Evolutionary conservation across 139 green algal genomes (phyloP).

Genomic region (Chlamydomonas sphaeroides): DNA sequence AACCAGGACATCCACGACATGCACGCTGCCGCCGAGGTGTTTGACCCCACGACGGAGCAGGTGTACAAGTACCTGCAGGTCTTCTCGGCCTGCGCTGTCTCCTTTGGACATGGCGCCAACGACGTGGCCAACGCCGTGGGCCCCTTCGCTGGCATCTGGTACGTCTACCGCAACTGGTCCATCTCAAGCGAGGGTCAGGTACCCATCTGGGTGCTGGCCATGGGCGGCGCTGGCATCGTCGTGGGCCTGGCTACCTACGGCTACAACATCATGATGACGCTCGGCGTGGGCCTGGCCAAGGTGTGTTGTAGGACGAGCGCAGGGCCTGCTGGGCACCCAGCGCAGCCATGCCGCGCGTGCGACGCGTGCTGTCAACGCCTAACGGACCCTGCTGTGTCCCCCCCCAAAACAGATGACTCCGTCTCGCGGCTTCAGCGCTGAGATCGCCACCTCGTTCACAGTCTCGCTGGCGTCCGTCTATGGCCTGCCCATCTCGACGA

Average conservation of each 20-base stretch:
- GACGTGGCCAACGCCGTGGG: slow-evolving; percentile 87
- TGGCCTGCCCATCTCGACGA: slow-evolving; percentile 45
- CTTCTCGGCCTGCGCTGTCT: slow-evolving; percentile 35
- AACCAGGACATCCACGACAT: slow-evolving; percentile 42
- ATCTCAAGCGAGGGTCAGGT: slow-evolving; percentile 34
- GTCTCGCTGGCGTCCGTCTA: slow-evolving; percentile 53
- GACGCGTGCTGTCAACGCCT: too few species aligned
- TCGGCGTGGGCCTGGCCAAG: slow-evolving; percentile 41
- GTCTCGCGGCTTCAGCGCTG: slow-evolving; percentile 41
- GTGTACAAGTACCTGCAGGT: slow-evolving; percentile 67
- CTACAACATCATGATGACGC: slow-evolving; percentile 48
- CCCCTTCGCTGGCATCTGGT: slow-evolving; percentile 77
- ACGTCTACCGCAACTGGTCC: slow-evolving; percentile 30
- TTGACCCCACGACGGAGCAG: slow-evolving; percentile 75
- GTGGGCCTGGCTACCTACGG: slow-evolving; percentile 79
- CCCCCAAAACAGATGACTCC: slow-evolving; percentile 51
- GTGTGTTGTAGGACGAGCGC: too few species aligned
- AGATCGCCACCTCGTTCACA: slow-evolving; percentile 51
- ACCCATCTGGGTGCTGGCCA: slow-evolving; percentile 72
- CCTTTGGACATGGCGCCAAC: slow-evolving; percentile 68
- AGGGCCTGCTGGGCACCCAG: too few species aligned
- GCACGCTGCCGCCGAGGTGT: slow-evolving; percentile 74
- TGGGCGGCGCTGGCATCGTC: slow-evolving; percentile 84
- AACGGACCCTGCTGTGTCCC: too few species aligned
- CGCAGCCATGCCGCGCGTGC: too few species aligned